Evolutionary conservation across 495 filamentous ascomycete species (phyloP), one percentile per base, ranked within the genome.

Genomic region (Neurospora sp.): DNA sequence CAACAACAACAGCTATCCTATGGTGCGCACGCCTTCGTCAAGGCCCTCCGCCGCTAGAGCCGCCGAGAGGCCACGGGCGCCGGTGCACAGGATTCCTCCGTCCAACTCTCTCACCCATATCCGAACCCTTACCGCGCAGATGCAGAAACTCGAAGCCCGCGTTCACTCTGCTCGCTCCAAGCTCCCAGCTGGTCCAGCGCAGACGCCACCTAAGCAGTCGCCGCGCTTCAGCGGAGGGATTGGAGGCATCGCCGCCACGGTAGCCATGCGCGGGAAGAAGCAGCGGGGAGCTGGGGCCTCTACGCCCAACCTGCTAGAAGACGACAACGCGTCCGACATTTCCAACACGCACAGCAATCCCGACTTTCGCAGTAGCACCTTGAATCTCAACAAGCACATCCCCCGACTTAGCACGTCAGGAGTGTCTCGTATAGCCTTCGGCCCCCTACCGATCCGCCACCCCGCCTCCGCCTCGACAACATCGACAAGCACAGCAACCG

Each of bases 141-240:
- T 99, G 96, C 93, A 97, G 80, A 90, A 91, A 74, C 89, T 99
- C 48, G 96, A 98, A 80, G 91, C 94, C 72, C 87, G 95, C 40
- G 94, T 99, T 8, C 94, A 98, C 69, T 93, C 91, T n/a, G 96
- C 92, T 35, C 89, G 93, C 74, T 97, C 94, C 40, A 97, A 97
- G 80, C 88, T 99, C 3, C 96, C 96, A 1, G 92, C 89, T 5
- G 93, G 93, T 11, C 22, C 73, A 7, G 88, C 88, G 16, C 87
- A 84, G 69, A 94, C 93, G 3, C 94, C 96, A 6, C 93, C 94
- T n/a, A 90, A 91, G 38, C 85, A 87, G 38, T 95, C 93, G 1
- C 93, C 94, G 11, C 89, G 90, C 73, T 84, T 84, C 66, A 66
- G 87, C 87, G 3, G 81, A 86, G 85, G 85, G 11, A 83, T 87